Conservation (phyloP, 805 yeast genomes). For the Lachancea thermotolerans region DNA sequence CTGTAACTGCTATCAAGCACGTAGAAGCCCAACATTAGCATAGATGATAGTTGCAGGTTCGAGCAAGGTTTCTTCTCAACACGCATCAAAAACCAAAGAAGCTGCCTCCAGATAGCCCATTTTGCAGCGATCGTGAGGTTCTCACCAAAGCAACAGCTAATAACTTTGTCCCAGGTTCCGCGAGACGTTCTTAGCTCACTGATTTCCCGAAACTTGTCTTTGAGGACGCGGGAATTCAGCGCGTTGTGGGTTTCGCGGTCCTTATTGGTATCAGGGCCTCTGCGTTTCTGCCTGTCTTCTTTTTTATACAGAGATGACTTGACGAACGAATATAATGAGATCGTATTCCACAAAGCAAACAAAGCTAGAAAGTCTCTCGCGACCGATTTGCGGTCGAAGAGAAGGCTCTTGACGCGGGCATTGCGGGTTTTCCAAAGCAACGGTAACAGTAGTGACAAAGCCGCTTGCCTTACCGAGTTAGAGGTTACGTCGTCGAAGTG, state of each 20-base stretch:
- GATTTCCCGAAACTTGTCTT: constrained; percentile 22
- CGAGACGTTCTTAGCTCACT: constrained; percentile 18
- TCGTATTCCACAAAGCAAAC: constrained; percentile 17
- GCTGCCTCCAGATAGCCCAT: constrained; percentile 27
- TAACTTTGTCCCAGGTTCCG: constrained; percentile 15
- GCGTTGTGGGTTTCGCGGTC: not conserved
- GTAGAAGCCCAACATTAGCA: constrained; percentile 18
- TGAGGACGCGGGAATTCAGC: constrained; percentile 13
- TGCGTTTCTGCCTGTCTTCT: not conserved
- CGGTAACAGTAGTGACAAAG: constrained; percentile 14
- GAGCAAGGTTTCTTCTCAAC: constrained; percentile 4
- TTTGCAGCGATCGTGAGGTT: constrained; percentile 20
- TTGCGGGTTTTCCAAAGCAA: constrained; percentile 5
- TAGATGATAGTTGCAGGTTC: constrained; percentile 14
- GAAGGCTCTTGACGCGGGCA: constrained; percentile 9
- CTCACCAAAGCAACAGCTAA: constrained; percentile 18
- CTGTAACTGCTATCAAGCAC: constrained; percentile 15
- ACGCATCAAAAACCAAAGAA: constrained; percentile 8
- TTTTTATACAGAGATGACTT: constrained; percentile 5
- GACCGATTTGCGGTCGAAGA: constrained; percentile 14
- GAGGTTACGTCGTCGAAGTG: constrained; percentile 4
- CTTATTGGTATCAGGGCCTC: not conserved
- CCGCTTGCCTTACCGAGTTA: constrained; percentile 10
- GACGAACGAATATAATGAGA: constrained; percentile 12
- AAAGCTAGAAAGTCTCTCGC: constrained; percentile 15